Conservation (phyloP, 1,284 basidiomycete genomes). For the Pseudozyma sp. region DNA sequence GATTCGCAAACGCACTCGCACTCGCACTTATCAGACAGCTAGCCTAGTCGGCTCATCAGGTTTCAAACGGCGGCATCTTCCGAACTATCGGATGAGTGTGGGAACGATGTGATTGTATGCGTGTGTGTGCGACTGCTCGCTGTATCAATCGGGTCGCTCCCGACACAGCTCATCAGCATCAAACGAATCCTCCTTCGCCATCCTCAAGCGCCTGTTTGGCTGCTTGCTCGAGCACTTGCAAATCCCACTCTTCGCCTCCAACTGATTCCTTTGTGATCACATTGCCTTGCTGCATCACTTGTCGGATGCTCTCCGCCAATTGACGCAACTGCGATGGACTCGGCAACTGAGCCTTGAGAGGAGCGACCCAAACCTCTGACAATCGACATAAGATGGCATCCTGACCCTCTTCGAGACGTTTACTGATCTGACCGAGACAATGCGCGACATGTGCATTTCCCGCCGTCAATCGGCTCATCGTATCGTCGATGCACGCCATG, state of each 20-base stretch:
- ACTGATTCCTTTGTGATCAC: constrained; percentile 21
- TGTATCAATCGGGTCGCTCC: too few species aligned
- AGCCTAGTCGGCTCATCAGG: too few species aligned
- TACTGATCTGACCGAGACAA: constrained; percentile 15
- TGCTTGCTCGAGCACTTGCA: constrained; percentile 35
- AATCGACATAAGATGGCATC: constrained; percentile 29
- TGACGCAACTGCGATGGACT: constrained; percentile 2
- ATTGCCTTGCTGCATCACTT: constrained; percentile 5
- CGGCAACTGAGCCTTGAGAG: constrained; percentile 10
- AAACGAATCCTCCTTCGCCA: constrained; percentile 51
- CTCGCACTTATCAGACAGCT: constrained; percentile 2
- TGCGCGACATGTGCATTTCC: constrained; percentile 13
- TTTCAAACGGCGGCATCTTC: too few species aligned
- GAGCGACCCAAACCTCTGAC: constrained; percentile 21
- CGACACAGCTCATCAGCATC: neutral
- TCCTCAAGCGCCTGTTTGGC: constrained; percentile 32
- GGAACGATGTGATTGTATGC: neutral
- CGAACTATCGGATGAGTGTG: neutral
- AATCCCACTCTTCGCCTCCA: constrained; percentile 38
- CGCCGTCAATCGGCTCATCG: constrained; percentile 11
- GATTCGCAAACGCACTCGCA: too few species aligned
- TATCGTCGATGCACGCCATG: constrained; percentile 22
- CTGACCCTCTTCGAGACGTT: constrained; percentile 14
- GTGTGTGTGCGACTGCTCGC: neutral
- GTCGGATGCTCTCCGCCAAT: constrained; percentile 6